A percentile compares a stretch with the other conserved stretches of the same genome.
phyloP scores from a whole-genome alignment of 2,329 filamentous ascomycete genomes.

The Stagonosporopsis vannaccii region DNA sequence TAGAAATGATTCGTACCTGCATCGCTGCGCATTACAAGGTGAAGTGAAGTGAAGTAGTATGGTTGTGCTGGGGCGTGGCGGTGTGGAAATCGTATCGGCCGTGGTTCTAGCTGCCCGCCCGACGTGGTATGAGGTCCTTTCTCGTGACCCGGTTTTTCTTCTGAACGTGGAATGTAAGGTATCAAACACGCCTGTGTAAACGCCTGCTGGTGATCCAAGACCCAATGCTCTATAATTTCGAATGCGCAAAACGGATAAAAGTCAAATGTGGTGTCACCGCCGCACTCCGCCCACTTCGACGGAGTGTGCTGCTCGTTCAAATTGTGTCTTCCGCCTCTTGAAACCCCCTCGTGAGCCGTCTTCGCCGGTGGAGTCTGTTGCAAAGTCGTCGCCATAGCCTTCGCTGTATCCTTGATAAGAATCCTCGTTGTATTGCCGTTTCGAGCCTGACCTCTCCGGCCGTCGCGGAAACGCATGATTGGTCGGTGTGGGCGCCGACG shows the following conservation, averaged over 20 bases:
- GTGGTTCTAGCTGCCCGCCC: slow-evolving; percentile 5
- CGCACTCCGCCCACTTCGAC: slow-evolving; percentile 48
- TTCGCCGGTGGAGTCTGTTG: slow-evolving; percentile 72
- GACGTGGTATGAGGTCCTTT: slow-evolving; percentile 9
- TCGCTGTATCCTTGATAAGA: slow-evolving; percentile 79
- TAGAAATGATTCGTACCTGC: slow-evolving; percentile 22
- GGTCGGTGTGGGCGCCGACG: slow-evolving; percentile 41
- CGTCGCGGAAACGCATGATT: slow-evolving; percentile 55
- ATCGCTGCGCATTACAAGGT: slow-evolving; percentile 19
- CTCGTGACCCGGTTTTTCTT: slow-evolving; percentile 17
- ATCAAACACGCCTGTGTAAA: slow-evolving; percentile 9
- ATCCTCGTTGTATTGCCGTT: slow-evolving; percentile 76
- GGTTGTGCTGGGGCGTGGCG: background rate
- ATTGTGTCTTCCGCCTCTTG: slow-evolving; percentile 47
- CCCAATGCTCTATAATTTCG: slow-evolving; percentile 17
- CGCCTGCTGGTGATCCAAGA: slow-evolving; percentile 15
- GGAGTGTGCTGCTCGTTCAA: slow-evolving; percentile 44
- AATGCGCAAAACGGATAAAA: slow-evolving; percentile 15
- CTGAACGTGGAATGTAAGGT: slow-evolving; percentile 6
- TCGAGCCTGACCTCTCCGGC: slow-evolving; percentile 72
- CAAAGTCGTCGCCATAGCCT: slow-evolving; percentile 73
- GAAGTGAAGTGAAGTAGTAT: slow-evolving; percentile 3
- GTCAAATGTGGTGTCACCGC: slow-evolving; percentile 30
- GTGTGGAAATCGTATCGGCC: background rate
- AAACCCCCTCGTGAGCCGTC: slow-evolving; percentile 59